Conservation (phyloP, 2,329 filamentous ascomycete genomes). For the Talaromyces sp. region DNA sequence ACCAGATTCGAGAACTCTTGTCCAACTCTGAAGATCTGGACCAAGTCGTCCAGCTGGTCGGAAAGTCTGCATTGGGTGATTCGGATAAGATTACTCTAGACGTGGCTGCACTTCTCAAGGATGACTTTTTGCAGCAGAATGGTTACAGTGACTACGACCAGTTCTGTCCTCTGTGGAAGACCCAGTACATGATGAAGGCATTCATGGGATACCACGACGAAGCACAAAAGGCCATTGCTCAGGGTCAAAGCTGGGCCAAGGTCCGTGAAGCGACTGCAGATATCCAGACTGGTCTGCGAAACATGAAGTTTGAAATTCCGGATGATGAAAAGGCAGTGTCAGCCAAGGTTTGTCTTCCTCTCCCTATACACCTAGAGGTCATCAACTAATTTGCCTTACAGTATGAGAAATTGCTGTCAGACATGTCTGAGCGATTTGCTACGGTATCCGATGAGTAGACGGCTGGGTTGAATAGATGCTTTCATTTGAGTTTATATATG, state of each 20-base stretch:
- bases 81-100: slow-evolving; percentile 98
- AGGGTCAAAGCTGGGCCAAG: slow-evolving; percentile 89
- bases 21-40: slow-evolving; percentile 96
- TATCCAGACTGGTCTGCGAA: slow-evolving; percentile 77
- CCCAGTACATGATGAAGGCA: slow-evolving; percentile 99
- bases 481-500: background rate
- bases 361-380: background rate
- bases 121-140: slow-evolving; percentile 98
- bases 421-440: slow-evolving; percentile 96
- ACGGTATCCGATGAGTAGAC: slow-evolving; percentile 87
- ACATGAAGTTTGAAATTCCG: slow-evolving; percentile 96
- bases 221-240: slow-evolving; percentile 87
- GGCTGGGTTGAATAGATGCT: background rate
- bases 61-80: slow-evolving; percentile 93
- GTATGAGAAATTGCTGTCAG: slow-evolving; percentile 89
- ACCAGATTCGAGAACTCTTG: slow-evolving; percentile 89
- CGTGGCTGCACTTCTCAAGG: slow-evolving; percentile 86
- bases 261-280: slow-evolving; percentile 86
- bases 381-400: slow-evolving; percentile 33
- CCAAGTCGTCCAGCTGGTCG: slow-evolving; percentile 96
- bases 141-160: slow-evolving; percentile 99
- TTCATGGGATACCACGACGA: slow-evolving; percentile 99
- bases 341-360: slow-evolving; percentile 66
- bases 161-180: slow-evolving; percentile 99
- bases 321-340: slow-evolving; percentile 73